Conservation (phyloP, 768 basidiomycete genomes). For the Boletus bicolor region DNA sequence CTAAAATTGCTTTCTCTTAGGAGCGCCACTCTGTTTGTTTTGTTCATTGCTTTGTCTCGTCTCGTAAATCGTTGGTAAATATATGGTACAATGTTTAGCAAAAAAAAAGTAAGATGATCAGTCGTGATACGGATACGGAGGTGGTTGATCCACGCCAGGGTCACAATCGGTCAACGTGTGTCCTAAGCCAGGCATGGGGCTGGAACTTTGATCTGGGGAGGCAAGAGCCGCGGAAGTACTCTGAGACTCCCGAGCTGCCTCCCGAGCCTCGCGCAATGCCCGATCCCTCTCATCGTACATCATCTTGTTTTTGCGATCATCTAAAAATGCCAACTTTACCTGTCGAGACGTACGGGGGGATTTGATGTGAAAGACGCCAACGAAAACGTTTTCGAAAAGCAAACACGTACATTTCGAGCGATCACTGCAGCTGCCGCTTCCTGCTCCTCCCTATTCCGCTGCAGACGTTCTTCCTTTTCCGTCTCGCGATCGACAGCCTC, state of each 20-base stretch:
- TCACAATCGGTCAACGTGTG: slow-evolving; percentile 12
- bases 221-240: neutral
- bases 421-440: slow-evolving; percentile 56
- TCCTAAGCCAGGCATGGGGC: slow-evolving; percentile 29
- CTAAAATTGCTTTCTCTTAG: slow-evolving; percentile 6
- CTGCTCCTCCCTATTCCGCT: slow-evolving; percentile 49
- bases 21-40: neutral
- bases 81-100: slow-evolving; percentile 4
- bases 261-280: slow-evolving; percentile 43
- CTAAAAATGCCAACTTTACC: slow-evolving; percentile 78
- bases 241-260: slow-evolving; percentile 16
- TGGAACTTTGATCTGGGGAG: neutral
- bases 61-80: neutral
- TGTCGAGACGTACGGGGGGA: slow-evolving; percentile 22
- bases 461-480: slow-evolving; percentile 45
- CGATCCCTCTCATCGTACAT: slow-evolving; percentile 58
- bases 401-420: slow-evolving; percentile 50
- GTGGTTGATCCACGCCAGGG: slow-evolving; percentile 15
- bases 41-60: neutral
- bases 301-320: slow-evolving; percentile 64
- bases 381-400: neutral
- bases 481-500: slow-evolving; percentile 57
- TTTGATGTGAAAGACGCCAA: neutral
- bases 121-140: slow-evolving; percentile 21
- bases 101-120: neutral